A percentile compares a stretch with the other conserved stretches of the same genome.
These are phyloP conservation scores for Leptomonas seymouri DNA, from an alignment of 208 protist genomes.

Conservation along the genomic window DNA sequence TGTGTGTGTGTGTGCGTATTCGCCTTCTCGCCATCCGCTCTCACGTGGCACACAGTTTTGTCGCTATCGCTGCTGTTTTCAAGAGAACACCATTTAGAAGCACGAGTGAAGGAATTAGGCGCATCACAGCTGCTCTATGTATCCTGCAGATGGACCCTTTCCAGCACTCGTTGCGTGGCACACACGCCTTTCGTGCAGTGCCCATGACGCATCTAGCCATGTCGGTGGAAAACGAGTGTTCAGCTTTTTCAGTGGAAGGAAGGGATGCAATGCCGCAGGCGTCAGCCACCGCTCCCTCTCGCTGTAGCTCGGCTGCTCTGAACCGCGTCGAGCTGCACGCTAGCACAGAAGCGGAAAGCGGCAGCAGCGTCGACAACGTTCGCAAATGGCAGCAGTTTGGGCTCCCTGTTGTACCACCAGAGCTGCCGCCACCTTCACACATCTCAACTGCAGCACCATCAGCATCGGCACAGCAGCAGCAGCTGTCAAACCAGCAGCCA, in stretches of 20 bases:
- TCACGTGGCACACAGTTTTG: too few relatives aligned
- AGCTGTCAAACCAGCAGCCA: not conserved
- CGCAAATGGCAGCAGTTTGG: constrained; percentile 36
- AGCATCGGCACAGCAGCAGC: too few relatives aligned
- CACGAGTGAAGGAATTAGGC: too few relatives aligned
- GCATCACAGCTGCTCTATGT: too few relatives aligned
- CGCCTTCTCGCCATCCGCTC: too few relatives aligned
- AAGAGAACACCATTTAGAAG: too few relatives aligned
- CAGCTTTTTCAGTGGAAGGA: not conserved
- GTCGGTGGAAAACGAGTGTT: not conserved
- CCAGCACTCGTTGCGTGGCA: not conserved
- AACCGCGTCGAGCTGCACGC: not conserved
- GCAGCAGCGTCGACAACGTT: constrained; percentile 12
- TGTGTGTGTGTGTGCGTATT: too few relatives aligned
- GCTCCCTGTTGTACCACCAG: constrained; percentile 8
- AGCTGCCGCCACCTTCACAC: not conserved
- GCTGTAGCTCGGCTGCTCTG: not conserved
- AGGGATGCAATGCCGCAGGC: not conserved
- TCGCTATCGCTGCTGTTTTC: too few relatives aligned
- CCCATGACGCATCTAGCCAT: constrained; percentile 32
- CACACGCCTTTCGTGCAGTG: constrained; percentile 21
- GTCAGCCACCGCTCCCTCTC: not conserved
- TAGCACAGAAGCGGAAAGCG: not conserved
- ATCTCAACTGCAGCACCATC: not conserved
- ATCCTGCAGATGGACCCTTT: constrained; percentile 28